phyloP scores from a whole-genome alignment of 2,329 filamentous ascomycete species.

The Rhynchosporium graminicola region DNA sequence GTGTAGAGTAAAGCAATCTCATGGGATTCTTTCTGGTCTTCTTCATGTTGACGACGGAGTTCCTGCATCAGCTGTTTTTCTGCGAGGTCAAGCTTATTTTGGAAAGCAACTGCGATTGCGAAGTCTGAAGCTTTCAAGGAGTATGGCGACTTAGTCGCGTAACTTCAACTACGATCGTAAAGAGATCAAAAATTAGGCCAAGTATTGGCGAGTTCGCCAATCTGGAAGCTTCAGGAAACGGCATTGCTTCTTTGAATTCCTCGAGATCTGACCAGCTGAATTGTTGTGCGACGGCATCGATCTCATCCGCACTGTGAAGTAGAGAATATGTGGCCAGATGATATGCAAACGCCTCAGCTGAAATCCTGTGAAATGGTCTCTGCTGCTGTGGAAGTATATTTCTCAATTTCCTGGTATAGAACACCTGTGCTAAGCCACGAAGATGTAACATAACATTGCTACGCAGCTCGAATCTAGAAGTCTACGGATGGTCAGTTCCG shows the following conservation, averaged over 20 bases:
- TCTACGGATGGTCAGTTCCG: background rate
- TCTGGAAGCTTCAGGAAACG: slow-evolving; percentile 1
- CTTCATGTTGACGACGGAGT: background rate
- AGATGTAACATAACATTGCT: slow-evolving; percentile 10
- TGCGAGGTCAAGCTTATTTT: background rate
- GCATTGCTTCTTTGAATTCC: slow-evolving; percentile 1
- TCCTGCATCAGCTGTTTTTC: background rate
- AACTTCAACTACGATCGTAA: background rate
- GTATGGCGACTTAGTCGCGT: slow-evolving; percentile 3
- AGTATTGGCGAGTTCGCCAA: slow-evolving; percentile 5
- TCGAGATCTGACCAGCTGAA: background rate
- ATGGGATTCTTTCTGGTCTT: background rate
- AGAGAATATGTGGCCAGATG: slow-evolving; percentile 8
- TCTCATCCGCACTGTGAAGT: background rate
- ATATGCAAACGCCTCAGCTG: slow-evolving; percentile 6
- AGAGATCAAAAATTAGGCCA: background rate
- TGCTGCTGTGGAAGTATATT: background rate
- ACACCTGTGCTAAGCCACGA: background rate
- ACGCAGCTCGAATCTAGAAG: background rate
- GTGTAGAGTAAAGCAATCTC: slow-evolving; percentile 4
- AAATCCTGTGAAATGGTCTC: slow-evolving; percentile 1
- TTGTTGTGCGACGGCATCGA: slow-evolving; percentile 2
- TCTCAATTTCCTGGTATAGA: background rate
- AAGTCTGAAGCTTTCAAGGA: background rate
- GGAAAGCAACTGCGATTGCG: background rate